These are phyloP conservation scores for Lagenidium sp. DNA, from an alignment of 352 stramenopile species.

Conservation along the genomic window DNA sequence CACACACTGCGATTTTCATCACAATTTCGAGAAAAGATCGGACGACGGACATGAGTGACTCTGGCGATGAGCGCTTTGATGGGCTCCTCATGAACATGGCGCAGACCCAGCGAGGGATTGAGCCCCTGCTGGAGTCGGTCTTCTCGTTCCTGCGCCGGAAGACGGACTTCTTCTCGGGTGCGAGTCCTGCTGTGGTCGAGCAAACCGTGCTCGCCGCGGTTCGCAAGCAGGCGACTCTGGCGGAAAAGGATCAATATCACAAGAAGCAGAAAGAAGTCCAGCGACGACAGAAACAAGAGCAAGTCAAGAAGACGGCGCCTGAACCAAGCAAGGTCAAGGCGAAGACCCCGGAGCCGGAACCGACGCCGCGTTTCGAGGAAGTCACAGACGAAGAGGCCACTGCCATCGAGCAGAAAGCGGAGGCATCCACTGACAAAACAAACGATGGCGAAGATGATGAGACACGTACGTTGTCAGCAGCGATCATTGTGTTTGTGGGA, in stretches of 20 bases:
- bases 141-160: conserved; percentile 98
- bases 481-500: too few relatives aligned
- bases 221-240: conserved; percentile 86
- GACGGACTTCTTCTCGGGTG: conserved; percentile 98
- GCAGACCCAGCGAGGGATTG: conserved; percentile 95
- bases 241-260: conserved; percentile 68
- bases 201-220: conserved; percentile 85
- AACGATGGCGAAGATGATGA: conserved; percentile 32
- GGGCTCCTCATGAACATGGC: conserved; percentile 96
- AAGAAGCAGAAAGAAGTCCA: conserved; percentile 78
- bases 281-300: conserved; percentile 37
- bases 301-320: conserved; percentile 43
- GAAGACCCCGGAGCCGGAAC: conserved; percentile 18
- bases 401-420: conserved; percentile 14
- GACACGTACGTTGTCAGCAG: conserved; percentile 29
- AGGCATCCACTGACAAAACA: conserved; percentile 9
- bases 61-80: conserved; percentile 85
- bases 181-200: conserved; percentile 62
- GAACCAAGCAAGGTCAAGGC: conserved; percentile 42
- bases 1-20: too few relatives aligned
- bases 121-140: conserved; percentile 96
- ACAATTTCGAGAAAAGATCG: not conserved
- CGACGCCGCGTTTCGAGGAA: conserved; percentile 68
- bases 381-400: conserved; percentile 51
- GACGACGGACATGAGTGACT: conserved; percentile 4